These are phyloP conservation scores for Phytopythium boreale DNA, from an alignment of 352 stramenopile species.

Conservation along the genomic window DNA sequence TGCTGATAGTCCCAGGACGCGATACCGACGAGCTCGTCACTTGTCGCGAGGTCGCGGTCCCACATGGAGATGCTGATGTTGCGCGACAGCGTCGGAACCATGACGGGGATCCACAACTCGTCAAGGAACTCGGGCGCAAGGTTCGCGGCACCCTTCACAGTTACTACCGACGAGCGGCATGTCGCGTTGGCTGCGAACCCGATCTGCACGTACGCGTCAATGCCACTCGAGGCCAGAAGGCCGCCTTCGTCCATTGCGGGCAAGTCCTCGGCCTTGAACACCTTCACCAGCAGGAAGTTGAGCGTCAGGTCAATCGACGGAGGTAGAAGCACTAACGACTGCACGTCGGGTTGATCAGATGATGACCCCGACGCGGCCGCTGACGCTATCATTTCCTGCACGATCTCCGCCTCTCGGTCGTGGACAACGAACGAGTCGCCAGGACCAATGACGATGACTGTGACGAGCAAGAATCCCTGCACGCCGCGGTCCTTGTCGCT, in stretches of 20 bases:
- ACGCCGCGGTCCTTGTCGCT: slow-evolving; percentile 81
- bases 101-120: slow-evolving; percentile 86
- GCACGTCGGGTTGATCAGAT: slow-evolving; percentile 10
- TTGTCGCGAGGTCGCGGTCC: slow-evolving; percentile 69
- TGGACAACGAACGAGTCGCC: slow-evolving; percentile 64
- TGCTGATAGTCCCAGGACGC: slow-evolving; percentile 69
- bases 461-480: slow-evolving; percentile 76
- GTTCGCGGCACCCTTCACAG: slow-evolving; percentile 48
- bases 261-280: slow-evolving; percentile 78
- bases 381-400: slow-evolving; percentile 35
- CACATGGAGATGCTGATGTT: slow-evolving; percentile 76
- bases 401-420: slow-evolving; percentile 65
- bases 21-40: slow-evolving; percentile 73
- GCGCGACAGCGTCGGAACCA: slow-evolving; percentile 65
- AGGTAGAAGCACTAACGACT: slow-evolving; percentile 64
- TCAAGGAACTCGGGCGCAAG: slow-evolving; percentile 67
- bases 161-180: slow-evolving; percentile 53
- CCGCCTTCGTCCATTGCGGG: slow-evolving; percentile 68
- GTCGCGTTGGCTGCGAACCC: slow-evolving; percentile 52
- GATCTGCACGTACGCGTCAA: slow-evolving; percentile 81
- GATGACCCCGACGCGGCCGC: slow-evolving; percentile 6
- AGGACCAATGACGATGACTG: slow-evolving; percentile 66
- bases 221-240: slow-evolving; percentile 40
- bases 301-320: slow-evolving; percentile 75
- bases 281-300: slow-evolving; percentile 75